phyloP scores from a whole-genome alignment of 1,284 basidiomycete species.

The Serendipita sp. region DNA sequence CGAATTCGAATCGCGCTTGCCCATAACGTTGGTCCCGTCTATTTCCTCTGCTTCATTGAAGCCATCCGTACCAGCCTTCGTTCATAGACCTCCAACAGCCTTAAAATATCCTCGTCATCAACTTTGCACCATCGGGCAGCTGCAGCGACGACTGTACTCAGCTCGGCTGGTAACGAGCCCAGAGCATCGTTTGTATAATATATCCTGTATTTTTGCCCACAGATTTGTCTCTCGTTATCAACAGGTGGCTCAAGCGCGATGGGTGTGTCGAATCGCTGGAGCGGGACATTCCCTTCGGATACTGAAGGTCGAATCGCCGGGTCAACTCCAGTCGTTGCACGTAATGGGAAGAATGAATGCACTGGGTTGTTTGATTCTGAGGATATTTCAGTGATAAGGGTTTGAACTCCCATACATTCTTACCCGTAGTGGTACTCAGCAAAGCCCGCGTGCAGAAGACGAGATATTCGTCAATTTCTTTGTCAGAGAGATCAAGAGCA shows the following conservation, averaged over 20 bases:
- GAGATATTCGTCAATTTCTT: slow-evolving; percentile 51
- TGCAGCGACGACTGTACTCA: slow-evolving; percentile 32
- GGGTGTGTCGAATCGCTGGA: background rate
- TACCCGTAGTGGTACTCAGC: slow-evolving; percentile 18
- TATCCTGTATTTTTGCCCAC: slow-evolving; percentile 30
- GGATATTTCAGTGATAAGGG: too few species aligned
- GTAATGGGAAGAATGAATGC: background rate
- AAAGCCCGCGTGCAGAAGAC: slow-evolving; percentile 48
- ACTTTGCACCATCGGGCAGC: slow-evolving; percentile 41
- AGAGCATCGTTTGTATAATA: slow-evolving; percentile 43
- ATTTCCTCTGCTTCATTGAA: too few species aligned
- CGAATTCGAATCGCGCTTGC: too few species aligned
- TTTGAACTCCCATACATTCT: background rate
- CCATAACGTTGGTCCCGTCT: too few species aligned
- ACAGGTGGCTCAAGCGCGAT: too few species aligned
- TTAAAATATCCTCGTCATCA: slow-evolving; percentile 31
- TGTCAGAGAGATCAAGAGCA: slow-evolving; percentile 37
- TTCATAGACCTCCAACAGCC: slow-evolving; percentile 46
- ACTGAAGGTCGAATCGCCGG: too few species aligned
- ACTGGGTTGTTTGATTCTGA: too few species aligned
- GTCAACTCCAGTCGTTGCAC: background rate
- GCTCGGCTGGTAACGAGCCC: slow-evolving; percentile 39
- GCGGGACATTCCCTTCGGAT: background rate
- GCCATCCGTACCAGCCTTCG: slow-evolving; percentile 30
- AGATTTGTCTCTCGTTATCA: too few species aligned